Conservation (phyloP, 2,329 filamentous ascomycete genomes). For the Ophiostoma sp. region DNA sequence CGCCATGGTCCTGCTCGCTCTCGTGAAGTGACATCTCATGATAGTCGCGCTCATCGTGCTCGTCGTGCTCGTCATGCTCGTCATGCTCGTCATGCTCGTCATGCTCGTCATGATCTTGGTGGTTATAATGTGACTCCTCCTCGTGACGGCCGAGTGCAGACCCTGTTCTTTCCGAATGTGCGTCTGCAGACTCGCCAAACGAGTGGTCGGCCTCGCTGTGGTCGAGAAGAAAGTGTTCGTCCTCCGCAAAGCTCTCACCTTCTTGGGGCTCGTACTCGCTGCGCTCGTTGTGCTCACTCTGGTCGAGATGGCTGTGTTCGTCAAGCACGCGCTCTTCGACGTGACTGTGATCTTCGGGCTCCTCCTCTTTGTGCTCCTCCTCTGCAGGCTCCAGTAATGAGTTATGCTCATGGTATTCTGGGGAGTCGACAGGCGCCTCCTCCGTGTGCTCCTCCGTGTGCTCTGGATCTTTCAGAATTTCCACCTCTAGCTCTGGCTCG, state of each 20-base stretch:
- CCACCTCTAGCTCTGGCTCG: not conserved
- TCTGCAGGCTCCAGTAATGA: not conserved
- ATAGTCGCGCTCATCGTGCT: not conserved
- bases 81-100: not conserved
- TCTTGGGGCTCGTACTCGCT: not conserved
- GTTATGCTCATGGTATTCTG: not conserved
- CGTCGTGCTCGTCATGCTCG: not conserved
- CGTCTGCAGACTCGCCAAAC: not conserved
- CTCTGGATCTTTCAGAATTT: not conserved
- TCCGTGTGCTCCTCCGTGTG: not conserved
- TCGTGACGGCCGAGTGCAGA: not conserved
- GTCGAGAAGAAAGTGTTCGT: not conserved
- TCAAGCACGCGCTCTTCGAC: too few species aligned
- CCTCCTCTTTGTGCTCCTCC: not conserved
- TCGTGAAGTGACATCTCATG: not conserved
- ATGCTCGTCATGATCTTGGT: not conserved
- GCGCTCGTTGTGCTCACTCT: not conserved
- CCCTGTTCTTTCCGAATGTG: not conserved
- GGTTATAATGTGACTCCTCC: not conserved
- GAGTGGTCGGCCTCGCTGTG: constrained; percentile 18
- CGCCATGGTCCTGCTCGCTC: not conserved
- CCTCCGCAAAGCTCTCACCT: not conserved
- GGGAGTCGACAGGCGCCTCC: not conserved
- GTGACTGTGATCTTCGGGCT: too few species aligned
- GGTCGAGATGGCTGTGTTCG: not conserved